Conservation (phyloP, 1,139 yeast genomes). For the Kazachstania sp. region DNA sequence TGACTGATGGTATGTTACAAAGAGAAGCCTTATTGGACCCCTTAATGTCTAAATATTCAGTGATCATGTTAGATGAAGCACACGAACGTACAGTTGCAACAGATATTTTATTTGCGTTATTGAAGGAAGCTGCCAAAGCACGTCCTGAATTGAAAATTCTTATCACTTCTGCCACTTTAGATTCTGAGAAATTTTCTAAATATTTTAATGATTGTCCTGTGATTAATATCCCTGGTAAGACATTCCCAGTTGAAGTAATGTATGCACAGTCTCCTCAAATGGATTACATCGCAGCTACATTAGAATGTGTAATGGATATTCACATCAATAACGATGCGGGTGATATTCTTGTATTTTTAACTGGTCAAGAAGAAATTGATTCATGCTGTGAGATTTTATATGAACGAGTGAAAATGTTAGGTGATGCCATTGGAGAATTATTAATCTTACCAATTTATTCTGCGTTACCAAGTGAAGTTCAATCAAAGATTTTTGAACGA, state of each 20-base stretch:
- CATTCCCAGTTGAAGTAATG: conserved; percentile 93
- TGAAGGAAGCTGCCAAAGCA: conserved; percentile 70
- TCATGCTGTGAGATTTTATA: too few species aligned
- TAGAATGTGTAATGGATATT: conserved; percentile 87
- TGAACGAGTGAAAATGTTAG: conserved; percentile 96
- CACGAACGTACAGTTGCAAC: conserved; percentile 97
- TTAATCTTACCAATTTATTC: conserved; percentile 91
- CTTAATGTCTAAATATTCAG: conserved; percentile 66
- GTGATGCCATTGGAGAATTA: conserved; percentile 79
- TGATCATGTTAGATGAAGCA: conserved; percentile 93
- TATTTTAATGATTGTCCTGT: conserved; percentile 90
- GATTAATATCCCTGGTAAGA: conserved; percentile 95
- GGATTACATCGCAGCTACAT: conserved; percentile 90
- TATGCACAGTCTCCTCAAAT: conserved; percentile 95
- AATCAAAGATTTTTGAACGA: conserved; percentile 84
- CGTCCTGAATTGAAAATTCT: conserved; percentile 86
- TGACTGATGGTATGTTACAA: conserved; percentile 98
- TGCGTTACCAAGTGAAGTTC: conserved; percentile 91
- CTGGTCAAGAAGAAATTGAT: conserved; percentile 98
- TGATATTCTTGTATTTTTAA: conserved; percentile 76
- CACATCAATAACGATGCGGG: conserved; percentile 96
- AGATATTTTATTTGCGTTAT: conserved; percentile 90
- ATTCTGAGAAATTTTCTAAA: conserved; percentile 88
- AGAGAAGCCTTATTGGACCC: conserved; percentile 98
- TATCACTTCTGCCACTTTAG: conserved; percentile 96